Conservation (phyloP, 2,329 filamentous ascomycete species). For the Penicillium palitans region DNA sequence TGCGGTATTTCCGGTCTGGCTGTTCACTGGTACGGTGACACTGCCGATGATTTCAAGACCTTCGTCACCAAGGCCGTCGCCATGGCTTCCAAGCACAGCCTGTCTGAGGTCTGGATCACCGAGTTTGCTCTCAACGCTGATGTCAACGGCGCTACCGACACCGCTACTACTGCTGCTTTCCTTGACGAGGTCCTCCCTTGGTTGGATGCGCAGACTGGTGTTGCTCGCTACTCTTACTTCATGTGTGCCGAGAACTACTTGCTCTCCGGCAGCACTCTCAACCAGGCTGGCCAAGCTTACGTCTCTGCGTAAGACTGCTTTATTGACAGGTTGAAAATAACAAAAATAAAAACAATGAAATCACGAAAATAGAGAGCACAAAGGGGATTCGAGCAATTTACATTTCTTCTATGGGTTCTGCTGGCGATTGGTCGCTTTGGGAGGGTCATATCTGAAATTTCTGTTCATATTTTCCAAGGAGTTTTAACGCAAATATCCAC, state of each 20-base stretch:
- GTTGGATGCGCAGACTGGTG: constrained; percentile 40
- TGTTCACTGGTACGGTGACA: constrained; percentile 48
- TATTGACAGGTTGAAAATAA: not conserved
- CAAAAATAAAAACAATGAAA: not conserved
- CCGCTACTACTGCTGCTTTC: constrained; percentile 35
- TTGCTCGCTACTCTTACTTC: constrained; percentile 49
- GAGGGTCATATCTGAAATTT: not conserved
- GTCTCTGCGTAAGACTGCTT: not conserved
- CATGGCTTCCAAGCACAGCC: constrained; percentile 34
- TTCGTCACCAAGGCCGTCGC: constrained; percentile 40
- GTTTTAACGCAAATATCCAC: constrained; percentile 7
- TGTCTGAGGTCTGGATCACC: constrained; percentile 48
- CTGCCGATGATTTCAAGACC: constrained; percentile 38
- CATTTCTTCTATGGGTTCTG: not conserved
- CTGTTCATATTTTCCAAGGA: not conserved
- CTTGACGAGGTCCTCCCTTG: constrained; percentile 41
- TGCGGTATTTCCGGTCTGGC: constrained; percentile 45
- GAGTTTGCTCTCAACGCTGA: constrained; percentile 45
- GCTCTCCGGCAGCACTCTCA: constrained; percentile 29
- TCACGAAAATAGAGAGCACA: not conserved
- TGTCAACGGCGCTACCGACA: constrained; percentile 22
- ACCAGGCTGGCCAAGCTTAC: constrained; percentile 35
- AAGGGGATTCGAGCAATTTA: not conserved
- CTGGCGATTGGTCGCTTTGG: not conserved
- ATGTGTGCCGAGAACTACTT: constrained; percentile 37